Base-by-base conservation (phyloP, 2,329 filamentous ascomycete species). In the Talaromyces amestolkiae region DNA sequence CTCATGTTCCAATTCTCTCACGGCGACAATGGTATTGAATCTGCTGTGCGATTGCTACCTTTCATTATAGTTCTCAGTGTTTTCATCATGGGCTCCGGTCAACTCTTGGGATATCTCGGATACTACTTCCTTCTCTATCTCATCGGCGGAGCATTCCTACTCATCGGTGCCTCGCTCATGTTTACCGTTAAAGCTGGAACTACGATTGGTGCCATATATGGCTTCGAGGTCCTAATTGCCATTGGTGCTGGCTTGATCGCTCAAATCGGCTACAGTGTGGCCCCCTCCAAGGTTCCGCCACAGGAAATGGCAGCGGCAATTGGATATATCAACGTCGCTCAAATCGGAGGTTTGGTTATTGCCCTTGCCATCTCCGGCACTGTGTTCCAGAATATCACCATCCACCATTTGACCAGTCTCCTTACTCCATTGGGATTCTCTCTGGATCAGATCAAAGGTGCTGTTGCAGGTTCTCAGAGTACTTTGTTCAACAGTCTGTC, bases 291-390 rank as follows among this genome's bases (percentile, higher is more conserved):
- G n/a, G 41, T 47, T 10, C 2, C 41, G 1, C 43, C 31, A 13
- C 27, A 35, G 19, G 41, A 51, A 8, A 51, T n/a, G 33, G 58
- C 43, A 35, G 58, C 27, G 17, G 22, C 58, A 37, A 51, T 61
- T 17, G 33, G 43, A 6, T 61, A 51, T 15, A 61, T 61, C 4
- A 61, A 61, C 11, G 41, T 51, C 19, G 43, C 58, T 61, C 58
- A 61, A n/a, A 61, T 61, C 33, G 58, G 58, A 10, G 43, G 58
- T n/a, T 17, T 61, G 58, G 45, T 51, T 17, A 37, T 49, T 17
- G 43, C 58, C 24, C 58, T 61, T 22, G n/a, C 58, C 51, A 39
- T 51, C n/a, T 61, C 58, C 2, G 58, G 27, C 27, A 51, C 58
- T 13, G 58, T 61, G 15, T 61, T 61, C 19, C 58, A 51, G 33